These are phyloP conservation scores for Plasmodium gaboni DNA, from an alignment of 169 alveolate genomes.

Conservation along the genomic window DNA sequence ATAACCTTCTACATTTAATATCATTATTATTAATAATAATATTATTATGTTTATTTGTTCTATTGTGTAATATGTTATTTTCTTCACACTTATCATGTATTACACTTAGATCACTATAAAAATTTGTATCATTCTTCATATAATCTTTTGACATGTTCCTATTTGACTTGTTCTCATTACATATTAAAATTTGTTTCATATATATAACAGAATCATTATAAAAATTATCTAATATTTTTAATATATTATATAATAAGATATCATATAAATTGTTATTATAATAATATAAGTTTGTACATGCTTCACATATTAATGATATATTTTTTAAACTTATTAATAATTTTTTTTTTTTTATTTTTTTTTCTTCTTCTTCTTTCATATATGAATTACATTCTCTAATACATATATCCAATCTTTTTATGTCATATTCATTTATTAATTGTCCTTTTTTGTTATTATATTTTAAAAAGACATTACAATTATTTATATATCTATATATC, in stretches of 20 bases:
- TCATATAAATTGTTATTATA: constrained; percentile 20
- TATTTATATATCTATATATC: constrained; percentile 46
- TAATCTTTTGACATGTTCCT: no score
- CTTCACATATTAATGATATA: constrained; percentile 2
- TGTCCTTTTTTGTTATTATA: background rate
- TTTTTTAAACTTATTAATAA: constrained; percentile 18
- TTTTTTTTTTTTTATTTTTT: background rate
- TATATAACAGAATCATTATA: background rate
- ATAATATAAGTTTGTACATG: constrained; percentile 18
- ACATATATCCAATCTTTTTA: constrained; percentile 7
- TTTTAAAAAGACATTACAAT: background rate
- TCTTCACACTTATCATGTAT: background rate
- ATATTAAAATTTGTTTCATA: no score
- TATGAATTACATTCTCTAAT: background rate
- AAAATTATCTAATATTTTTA: background rate
- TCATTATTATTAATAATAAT: background rate
- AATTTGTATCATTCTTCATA: no score
- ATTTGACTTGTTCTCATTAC: no score
- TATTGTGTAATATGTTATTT: background rate
- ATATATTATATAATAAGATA: constrained; percentile 1
- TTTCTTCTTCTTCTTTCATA: background rate
- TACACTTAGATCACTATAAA: no score
- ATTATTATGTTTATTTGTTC: background rate
- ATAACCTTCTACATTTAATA: no score
- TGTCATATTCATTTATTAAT: constrained; percentile 16